Evolutionary conservation across 2,329 filamentous ascomycete species (phyloP), one percentile per base, ranked within the genome.

Genomic region (Penicillium italicum): DNA sequence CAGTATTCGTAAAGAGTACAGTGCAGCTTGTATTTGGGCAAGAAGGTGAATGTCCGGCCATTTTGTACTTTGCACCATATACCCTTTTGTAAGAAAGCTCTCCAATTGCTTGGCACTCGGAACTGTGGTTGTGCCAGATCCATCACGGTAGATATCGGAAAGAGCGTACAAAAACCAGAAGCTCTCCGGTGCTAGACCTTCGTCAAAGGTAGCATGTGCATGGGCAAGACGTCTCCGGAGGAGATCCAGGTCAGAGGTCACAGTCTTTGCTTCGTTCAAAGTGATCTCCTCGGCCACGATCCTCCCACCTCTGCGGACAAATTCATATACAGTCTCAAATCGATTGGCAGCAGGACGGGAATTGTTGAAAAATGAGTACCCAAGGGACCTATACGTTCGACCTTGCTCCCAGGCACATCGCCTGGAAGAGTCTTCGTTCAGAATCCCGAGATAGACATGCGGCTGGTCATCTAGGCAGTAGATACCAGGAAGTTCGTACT

Each of bases 41-140:
- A 79, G 69, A 45, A 87, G 76, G 63, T 90, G 87, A 41, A 88
- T 71, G 18, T 80, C 73, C 10, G 80, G 75, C 87, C 86, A 89
- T 1, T 76, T 72, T 11, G 76, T 52, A 1, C 64, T 62, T n/a
- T 74, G 68, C 2, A 63, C 65, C 58, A 66, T 64, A 46, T 66
- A 64, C 1, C 70, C 69, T 10, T 64, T 46, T 20, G 42, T 57
- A 9, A 76, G 58, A 28, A 76, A 74, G 33, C 59, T 55, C 26
- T 58, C 57, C 33, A 74, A 46, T 28, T 60, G 56, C 20, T 45
- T 51, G 9, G 58, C 59, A 24, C 48, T 62, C 1, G 63, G 65
- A 24, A 63, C 31, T 31, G 49, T 59, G 4, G 55, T 49, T 14
- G 43, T 42, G 14, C 50, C 62, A 10, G 56, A 52, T 9, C 55